Conservation (phyloP, 257 asterid genomes). For the Nicotiana benthamiana region DNA sequence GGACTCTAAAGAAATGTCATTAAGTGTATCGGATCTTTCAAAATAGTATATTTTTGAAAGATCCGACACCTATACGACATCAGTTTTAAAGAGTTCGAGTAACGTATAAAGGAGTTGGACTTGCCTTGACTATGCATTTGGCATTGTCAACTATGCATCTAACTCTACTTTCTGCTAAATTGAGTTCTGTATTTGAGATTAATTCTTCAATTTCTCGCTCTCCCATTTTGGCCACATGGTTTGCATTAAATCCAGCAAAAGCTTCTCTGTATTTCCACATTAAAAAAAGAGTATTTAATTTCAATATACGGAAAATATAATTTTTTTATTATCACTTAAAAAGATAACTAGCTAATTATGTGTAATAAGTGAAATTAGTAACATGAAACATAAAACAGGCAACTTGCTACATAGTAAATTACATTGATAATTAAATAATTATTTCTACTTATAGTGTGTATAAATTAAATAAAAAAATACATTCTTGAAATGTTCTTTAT, state of each 20-base stretch:
- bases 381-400: neutral
- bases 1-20: too few species aligned
- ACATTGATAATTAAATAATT: neutral
- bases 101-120: neutral
- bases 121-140: conserved; percentile 70
- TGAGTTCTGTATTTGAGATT: conserved; percentile 43
- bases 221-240: conserved; percentile 60
- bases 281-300: neutral
- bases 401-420: too few species aligned
- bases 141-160: conserved; percentile 88
- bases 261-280: conserved; percentile 37
- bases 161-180: conserved; percentile 59
- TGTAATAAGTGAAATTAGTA: neutral
- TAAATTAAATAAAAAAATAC: neutral
- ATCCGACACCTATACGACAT: accelerated
- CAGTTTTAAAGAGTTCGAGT: too few species aligned
- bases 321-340: neutral
- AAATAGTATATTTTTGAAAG: too few species aligned
- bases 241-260: conserved; percentile 64
- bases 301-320: neutral
- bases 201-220: conserved; percentile 58
- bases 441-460: too few species aligned
- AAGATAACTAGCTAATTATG: neutral
- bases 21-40: too few species aligned
- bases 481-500: neutral